These are phyloP conservation scores for Hypoxylon cercidicola DNA, from an alignment of 495 filamentous ascomycete species.

Conservation along the genomic window DNA sequence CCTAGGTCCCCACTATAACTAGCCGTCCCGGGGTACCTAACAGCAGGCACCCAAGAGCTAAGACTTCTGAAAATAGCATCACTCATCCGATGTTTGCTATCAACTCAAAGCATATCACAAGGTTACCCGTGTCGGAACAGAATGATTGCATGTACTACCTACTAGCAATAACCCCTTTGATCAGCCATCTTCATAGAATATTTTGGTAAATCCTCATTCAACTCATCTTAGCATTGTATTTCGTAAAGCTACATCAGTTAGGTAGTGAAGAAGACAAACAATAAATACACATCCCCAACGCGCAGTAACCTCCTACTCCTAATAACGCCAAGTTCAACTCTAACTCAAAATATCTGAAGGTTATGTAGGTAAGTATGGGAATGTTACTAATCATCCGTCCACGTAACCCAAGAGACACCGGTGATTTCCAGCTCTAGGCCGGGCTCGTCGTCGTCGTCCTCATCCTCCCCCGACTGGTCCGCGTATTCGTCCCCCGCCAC, in stretches of 20 bases:
- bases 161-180: neutral
- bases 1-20: neutral
- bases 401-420: slow-evolving; percentile 23
- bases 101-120: no score
- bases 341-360: neutral
- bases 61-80: no score
- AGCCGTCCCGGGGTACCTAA: neutral
- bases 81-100: no score
- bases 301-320: no score
- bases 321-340: no score
- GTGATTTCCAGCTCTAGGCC: slow-evolving; percentile 31
- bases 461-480: slow-evolving; percentile 12
- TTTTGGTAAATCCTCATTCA: neutral
- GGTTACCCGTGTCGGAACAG: no score
- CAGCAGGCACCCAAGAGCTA: no score
- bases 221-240: neutral
- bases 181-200: neutral
- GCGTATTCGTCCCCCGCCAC: slow-evolving; percentile 18
- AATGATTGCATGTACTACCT: no score
- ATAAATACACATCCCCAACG: no score
- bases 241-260: neutral
- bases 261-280: neutral
- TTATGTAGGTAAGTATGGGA: slow-evolving; percentile 1
- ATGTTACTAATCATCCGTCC: slow-evolving; percentile 19
- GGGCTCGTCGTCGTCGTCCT: slow-evolving; percentile 19